Percentiles rank a stretch among this genome's conserved stretches.
These are phyloP conservation scores for Penicillium riverlandense DNA, from an alignment of 495 filamentous ascomycete species.

Conservation along the genomic window DNA sequence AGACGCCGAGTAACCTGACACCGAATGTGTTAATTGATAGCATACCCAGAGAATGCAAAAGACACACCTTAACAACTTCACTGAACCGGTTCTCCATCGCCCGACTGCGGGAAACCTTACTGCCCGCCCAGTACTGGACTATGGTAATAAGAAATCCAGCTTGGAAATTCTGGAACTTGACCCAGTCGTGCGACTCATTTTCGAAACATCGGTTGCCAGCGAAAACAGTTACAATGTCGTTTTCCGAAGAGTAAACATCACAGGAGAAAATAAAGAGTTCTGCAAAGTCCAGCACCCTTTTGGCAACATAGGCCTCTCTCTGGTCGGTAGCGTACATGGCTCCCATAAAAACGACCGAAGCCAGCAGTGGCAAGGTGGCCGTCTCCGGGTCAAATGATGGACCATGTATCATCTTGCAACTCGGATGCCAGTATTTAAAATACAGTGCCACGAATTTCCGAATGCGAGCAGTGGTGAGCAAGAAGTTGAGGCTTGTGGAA, in stretches of 20 bases:
- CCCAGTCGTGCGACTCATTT: slow-evolving; percentile 25
- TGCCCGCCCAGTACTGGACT: slow-evolving; percentile 43
- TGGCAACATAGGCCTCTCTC: slow-evolving; percentile 29
- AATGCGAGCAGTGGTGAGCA: slow-evolving; percentile 37
- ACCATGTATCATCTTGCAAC: slow-evolving; percentile 33
- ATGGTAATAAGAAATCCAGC: slow-evolving; percentile 36
- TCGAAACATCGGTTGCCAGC: slow-evolving; percentile 13
- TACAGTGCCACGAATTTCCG: slow-evolving; percentile 34
- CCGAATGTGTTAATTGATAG: background rate
- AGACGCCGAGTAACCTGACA: slow-evolving; percentile 29
- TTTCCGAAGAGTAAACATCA: slow-evolving; percentile 34
- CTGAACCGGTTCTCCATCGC: slow-evolving; percentile 40
- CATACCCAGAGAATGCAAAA: background rate
- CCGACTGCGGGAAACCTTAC: slow-evolving; percentile 28
- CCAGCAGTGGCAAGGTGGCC: slow-evolving; percentile 29
- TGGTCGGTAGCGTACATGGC: slow-evolving; percentile 40
- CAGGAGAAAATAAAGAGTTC: slow-evolving; percentile 40
- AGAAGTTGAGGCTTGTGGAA: slow-evolving; percentile 26
- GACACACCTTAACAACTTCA: slow-evolving; percentile 31
- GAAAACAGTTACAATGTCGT: slow-evolving; percentile 27
- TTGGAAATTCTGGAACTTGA: slow-evolving; percentile 36
- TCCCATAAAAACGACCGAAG: slow-evolving; percentile 36
- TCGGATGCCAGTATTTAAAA: slow-evolving; percentile 41
- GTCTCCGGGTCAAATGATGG: slow-evolving; percentile 34
- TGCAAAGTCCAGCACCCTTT: slow-evolving; percentile 37